Conservation (phyloP, 768 basidiomycete species). For the Calocybe cyanea region DNA sequence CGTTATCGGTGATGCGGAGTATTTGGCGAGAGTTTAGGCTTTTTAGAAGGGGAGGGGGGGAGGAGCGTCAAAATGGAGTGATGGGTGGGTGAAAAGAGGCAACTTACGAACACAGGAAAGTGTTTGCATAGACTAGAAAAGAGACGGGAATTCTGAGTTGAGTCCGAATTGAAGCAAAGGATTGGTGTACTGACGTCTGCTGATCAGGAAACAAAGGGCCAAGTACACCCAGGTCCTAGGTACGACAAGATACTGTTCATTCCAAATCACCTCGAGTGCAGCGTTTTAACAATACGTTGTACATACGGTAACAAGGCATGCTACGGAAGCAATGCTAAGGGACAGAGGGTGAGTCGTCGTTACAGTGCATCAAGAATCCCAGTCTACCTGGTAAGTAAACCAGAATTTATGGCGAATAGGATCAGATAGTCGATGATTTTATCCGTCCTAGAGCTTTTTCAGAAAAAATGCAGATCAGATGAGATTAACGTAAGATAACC, state of each 20-base stretch:
- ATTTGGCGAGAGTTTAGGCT: constrained; percentile 30
- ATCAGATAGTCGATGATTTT: constrained; percentile 32
- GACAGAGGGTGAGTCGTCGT: not conserved
- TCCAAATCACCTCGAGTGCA: not conserved
- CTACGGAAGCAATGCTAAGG: constrained; percentile 24
- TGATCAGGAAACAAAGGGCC: constrained; percentile 29
- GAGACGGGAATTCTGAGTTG: not conserved
- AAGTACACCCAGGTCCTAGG: constrained; percentile 30
- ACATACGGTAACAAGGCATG: constrained; percentile 26
- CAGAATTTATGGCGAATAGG: constrained; percentile 29
- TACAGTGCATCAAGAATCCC: not conserved
- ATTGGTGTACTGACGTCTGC: constrained; percentile 21
- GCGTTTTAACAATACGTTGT: too few species aligned
- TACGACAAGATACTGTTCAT: constrained; percentile 24
- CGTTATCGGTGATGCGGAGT: constrained; percentile 15
- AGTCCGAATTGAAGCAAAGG: not conserved
- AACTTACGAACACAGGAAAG: constrained; percentile 29
- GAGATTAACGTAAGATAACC: not conserved
- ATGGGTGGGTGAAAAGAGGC: not conserved
- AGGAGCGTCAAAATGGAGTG: not conserved
- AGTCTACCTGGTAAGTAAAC: constrained; percentile 25
- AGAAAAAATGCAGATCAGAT: not conserved
- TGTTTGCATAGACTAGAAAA: constrained; percentile 33
- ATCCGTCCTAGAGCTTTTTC: constrained; percentile 20
- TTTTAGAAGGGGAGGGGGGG: not conserved